Base-by-base conservation (phyloP, 306 rosid species). In the Cicer yamashitae region DNA sequence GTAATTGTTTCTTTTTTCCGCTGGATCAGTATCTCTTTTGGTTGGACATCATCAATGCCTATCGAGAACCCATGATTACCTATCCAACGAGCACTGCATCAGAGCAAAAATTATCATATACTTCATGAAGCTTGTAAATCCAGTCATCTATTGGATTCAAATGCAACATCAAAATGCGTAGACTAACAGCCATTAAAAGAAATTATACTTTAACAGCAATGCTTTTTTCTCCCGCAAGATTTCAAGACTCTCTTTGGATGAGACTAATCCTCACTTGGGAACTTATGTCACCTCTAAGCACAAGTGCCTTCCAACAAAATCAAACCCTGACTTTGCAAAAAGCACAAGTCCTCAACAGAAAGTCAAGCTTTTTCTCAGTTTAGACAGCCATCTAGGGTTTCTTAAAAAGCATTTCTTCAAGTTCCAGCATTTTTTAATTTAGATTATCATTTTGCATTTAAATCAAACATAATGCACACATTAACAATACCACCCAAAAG, bases 11-110 rank as follows among this genome's bases (percentile, higher is more conserved):
- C 74, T 39, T 86, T 86, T 67, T 85, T 94, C 88, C 77, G 72
- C 2, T 74, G 40, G 18, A 81, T 75, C 87, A 94, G 82, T 38
- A 20, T 43, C 67, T 79, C 77, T 81, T 90, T 93, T 15, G 97
- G 96, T 82, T 94, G 96, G 66, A 94, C 98, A 82, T 94, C 98
- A 63, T 92, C 97, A 79, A 94, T 90, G 70, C 98, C 98, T 77
- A 94, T 91, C 15, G 98, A 85, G 89, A 94, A 94, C 66, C 98
- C 98, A 73, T 89, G 97, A 79, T 94, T 94, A 63, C 98, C 98
- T 59, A 94, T 91, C 98, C 98, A 94, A 30, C 94, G 91, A 6
- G 98, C 98, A 90, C 98, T 94, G 86, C 88, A 83, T 79, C 68
- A 71, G 53, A 77, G 78, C 30, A 75, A 68, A 67, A 60, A 48